Conservation (phyloP, 768 basidiomycete genomes). For the Lactarius tabidus region DNA sequence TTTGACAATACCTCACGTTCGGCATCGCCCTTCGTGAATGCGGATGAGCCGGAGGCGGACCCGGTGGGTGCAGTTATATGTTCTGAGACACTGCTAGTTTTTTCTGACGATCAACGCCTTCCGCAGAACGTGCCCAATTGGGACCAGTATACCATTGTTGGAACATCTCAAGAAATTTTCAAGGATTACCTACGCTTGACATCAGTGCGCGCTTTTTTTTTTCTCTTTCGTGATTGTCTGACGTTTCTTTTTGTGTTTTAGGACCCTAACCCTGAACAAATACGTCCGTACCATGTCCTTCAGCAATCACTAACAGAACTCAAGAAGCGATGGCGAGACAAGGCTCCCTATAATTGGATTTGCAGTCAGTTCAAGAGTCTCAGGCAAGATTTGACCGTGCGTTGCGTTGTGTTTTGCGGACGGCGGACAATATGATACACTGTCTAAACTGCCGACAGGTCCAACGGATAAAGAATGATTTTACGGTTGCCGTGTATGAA, state of each 20-base stretch:
- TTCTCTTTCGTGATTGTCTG: constrained; percentile 2
- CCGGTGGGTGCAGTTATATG: constrained; percentile 46
- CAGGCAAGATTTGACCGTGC: constrained; percentile 94
- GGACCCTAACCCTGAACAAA: constrained; percentile 94
- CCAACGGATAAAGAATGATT: constrained; percentile 97
- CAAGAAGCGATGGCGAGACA: constrained; percentile 84
- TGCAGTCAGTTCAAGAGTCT: constrained; percentile 98
- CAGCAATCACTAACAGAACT: constrained; percentile 82
- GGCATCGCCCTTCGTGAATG: constrained; percentile 46
- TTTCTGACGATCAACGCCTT: neutral
- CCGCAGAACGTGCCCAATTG: constrained; percentile 90
- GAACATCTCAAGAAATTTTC: constrained; percentile 83
- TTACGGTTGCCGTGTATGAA: constrained; percentile 96
- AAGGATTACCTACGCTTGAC: constrained; percentile 96
- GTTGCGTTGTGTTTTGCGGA: constrained; percentile 33
- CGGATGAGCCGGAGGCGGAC: constrained; percentile 69
- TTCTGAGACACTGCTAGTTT: constrained; percentile 15
- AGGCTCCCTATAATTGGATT: constrained; percentile 79
- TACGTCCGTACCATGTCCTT: constrained; percentile 82
- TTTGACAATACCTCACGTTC: constrained; percentile 39
- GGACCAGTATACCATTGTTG: constrained; percentile 95
- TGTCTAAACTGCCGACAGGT: constrained; percentile 51
- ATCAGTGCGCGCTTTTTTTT: constrained; percentile 49
- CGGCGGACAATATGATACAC: constrained; percentile 12
- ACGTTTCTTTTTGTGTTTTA: constrained; percentile 32